Base-by-base conservation (phyloP, 257 asterid species). In the Perilla frutescens region DNA sequence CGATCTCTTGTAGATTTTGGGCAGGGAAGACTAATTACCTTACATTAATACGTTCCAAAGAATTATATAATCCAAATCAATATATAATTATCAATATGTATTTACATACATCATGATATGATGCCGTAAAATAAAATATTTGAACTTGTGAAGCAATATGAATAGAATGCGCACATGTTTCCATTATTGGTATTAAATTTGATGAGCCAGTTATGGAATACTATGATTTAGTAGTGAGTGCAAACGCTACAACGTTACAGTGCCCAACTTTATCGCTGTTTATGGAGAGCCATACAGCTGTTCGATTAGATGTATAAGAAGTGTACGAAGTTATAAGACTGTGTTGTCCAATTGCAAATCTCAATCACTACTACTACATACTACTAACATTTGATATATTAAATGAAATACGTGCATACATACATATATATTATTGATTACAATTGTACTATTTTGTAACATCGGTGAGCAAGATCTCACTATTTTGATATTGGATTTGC, bases 281-380 rank as follows among this genome's bases (percentile, higher is more conserved):
- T 29, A 50, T 32, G 64, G 41, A 29, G 56, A 72, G 56, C 78
- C 75, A 75, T 73, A 83, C 90, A 84, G 83, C 87, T 84, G 90
- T 79, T 71, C 45, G 90, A 83, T 81, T 79, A 56, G 87, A 86
- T 86, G 85, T 81, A 45, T 71, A 75, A 80, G 47, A 12, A 68
- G 73, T 50, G 87, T 81, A 76, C 87, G 73, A 66, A 71, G 50
- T 55, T 55, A 29, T 3, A 72, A 65, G 14, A 9, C 54, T 14
- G 79, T 40, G 12, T 72, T 66, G 81, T 71, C 80, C 68, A 15
- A 15, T 47, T 71, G 44, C 12, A 68, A 54, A 51, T 66, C 66
- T 63, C 50, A 59, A 68, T 1, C 26, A 20, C 26, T 20, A 20
- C 26, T 20, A 20, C 26, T 20, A 20, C 26, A 20, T 20, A 20